Evolutionary conservation across 495 filamentous ascomycete species (phyloP).

Genomic region (Penicillium paxilli): DNA sequence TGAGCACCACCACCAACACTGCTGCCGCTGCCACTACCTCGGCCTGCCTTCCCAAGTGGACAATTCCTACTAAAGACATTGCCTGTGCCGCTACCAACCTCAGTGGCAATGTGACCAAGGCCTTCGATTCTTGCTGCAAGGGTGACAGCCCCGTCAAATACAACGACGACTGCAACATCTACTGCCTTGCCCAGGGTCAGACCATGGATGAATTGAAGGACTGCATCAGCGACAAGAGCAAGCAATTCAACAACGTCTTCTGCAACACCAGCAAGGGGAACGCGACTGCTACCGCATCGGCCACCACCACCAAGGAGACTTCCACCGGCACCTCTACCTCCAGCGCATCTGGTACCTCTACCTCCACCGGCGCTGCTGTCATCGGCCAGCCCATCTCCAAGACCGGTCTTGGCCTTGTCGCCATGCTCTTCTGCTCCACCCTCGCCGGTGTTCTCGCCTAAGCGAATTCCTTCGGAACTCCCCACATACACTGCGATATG

Average conservation of each 20-base stretch:
- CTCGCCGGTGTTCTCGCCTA: slow-evolving; percentile 30
- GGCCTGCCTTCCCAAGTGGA: slow-evolving; percentile 24
- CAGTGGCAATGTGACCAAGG: slow-evolving; percentile 36
- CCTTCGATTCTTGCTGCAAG: slow-evolving; percentile 48
- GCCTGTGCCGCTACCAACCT: slow-evolving; percentile 44
- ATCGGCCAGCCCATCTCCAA: slow-evolving; percentile 27
- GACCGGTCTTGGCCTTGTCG: slow-evolving; percentile 35
- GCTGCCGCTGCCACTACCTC: slow-evolving; percentile 25
- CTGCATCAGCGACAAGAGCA: slow-evolving; percentile 38
- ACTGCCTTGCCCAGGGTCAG: slow-evolving; percentile 51
- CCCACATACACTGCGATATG: not conserved
- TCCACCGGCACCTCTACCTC: slow-evolving; percentile 11
- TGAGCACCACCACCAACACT: slow-evolving; percentile 20
- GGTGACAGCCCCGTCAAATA: slow-evolving; percentile 40
- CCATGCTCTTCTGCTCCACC: slow-evolving; percentile 37
- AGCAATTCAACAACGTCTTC: slow-evolving; percentile 32
- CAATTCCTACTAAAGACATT: slow-evolving; percentile 43
- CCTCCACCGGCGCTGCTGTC: slow-evolving; percentile 20
- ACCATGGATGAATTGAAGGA: slow-evolving; percentile 29
- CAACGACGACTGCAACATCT: slow-evolving; percentile 48
- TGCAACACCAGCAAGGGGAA: slow-evolving; percentile 32
- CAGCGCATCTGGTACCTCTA: slow-evolving; percentile 4
- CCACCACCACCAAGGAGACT: slow-evolving; percentile 18
- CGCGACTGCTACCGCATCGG: slow-evolving; percentile 42
- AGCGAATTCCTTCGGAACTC: not conserved